Percentiles rank a stretch among this genome's conserved stretches.
phyloP scores from a whole-genome alignment of 371 early-diverging fungal species.

The Dinochytrium kinnereticum region DNA sequence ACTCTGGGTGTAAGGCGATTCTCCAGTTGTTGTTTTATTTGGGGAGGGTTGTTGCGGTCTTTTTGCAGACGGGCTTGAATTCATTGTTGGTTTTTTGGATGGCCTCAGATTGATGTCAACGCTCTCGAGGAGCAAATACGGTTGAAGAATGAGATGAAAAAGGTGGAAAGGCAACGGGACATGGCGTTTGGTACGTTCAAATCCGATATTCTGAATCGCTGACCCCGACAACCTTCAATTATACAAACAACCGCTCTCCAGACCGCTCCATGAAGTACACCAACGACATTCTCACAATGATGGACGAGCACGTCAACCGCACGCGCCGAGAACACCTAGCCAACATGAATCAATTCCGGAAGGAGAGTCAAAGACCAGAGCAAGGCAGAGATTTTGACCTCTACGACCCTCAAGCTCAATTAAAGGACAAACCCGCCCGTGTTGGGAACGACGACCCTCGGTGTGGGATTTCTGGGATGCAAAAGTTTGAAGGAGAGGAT shows the following conservation, averaged over 20 bases:
- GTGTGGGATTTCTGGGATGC: constrained; percentile 47
- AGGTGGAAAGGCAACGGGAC: constrained; percentile 47
- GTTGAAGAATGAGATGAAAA: constrained; percentile 51
- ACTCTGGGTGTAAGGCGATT: constrained; percentile 53
- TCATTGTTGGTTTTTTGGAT: no score
- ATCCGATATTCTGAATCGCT: background rate
- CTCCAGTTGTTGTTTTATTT: no score
- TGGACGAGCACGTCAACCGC: constrained; percentile 46
- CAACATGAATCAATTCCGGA: constrained; percentile 50
- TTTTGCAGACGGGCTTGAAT: no score
- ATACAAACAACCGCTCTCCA: constrained; percentile 20
- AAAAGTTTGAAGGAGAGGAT: constrained; percentile 62
- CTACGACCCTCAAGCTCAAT: constrained; percentile 50
- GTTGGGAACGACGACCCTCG: constrained; percentile 43
- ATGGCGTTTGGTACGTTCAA: constrained; percentile 47
- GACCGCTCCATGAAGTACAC: constrained; percentile 44
- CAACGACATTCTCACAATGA: constrained; percentile 47
- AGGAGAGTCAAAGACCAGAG: constrained; percentile 41
- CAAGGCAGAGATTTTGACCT: constrained; percentile 58
- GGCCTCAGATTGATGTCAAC: constrained; percentile 54
- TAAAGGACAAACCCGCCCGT: constrained; percentile 53
- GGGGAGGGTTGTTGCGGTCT: no score
- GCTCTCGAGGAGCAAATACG: constrained; percentile 57
- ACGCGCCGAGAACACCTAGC: constrained; percentile 38
- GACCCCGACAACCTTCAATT: background rate